These are phyloP conservation scores for Lichina pygmaea DNA, from an alignment of 495 filamentous ascomycete species.

Conservation along the genomic window DNA sequence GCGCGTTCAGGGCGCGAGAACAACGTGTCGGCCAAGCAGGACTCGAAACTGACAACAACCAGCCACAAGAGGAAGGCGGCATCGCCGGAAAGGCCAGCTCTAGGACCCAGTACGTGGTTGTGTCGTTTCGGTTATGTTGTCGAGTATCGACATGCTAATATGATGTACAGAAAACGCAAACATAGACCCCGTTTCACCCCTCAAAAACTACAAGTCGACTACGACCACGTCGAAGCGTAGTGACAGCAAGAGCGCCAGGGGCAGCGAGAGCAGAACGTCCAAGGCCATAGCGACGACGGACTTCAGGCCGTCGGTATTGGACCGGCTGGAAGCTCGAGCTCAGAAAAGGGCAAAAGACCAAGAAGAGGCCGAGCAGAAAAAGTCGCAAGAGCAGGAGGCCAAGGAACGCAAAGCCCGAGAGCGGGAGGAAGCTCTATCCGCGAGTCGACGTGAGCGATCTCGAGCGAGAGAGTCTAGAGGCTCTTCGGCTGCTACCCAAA, in stretches of 20 bases:
- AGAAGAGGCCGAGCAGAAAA: too few species aligned
- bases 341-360: too few species aligned
- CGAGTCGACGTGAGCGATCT: too few species aligned
- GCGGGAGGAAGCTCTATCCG: too few species aligned
- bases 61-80: neutral
- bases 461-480: too few species aligned
- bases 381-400: too few species aligned
- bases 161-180: constrained; percentile 25
- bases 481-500: too few species aligned
- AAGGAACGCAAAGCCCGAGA: too few species aligned
- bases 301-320: neutral
- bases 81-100: constrained; percentile 16
- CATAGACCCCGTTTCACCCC: constrained; percentile 15
- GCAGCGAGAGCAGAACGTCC: neutral
- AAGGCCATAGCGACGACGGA: neutral
- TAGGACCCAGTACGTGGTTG: constrained; percentile 28
- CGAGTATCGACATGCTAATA: constrained; percentile 6
- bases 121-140: neutral
- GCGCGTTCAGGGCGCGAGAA: neutral
- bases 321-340: neutral
- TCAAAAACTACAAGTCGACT: constrained; percentile 7
- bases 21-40: neutral
- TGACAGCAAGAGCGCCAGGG: neutral
- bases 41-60: too few species aligned
- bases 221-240: neutral